phyloP scores from a whole-genome alignment of 768 basidiomycete genomes.

The Pulveroboletus sp. region DNA sequence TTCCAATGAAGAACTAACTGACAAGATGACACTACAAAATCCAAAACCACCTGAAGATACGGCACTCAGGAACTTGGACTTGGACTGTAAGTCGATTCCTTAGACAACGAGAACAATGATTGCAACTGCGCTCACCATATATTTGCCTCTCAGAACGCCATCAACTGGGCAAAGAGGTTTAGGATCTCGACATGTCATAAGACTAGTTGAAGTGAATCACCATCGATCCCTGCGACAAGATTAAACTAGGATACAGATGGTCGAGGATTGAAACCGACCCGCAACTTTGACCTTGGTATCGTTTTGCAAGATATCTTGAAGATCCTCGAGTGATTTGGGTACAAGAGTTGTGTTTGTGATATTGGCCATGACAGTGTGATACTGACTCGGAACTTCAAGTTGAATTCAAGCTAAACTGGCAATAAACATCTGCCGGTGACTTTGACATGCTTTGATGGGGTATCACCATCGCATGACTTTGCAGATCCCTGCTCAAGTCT shows the following conservation, averaged over 20 bases:
- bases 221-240: constrained; percentile 55
- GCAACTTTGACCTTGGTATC: constrained; percentile 93
- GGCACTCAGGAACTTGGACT: constrained; percentile 85
- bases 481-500: constrained; percentile 47
- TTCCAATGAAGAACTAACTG: constrained; percentile 25
- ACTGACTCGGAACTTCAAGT: background rate
- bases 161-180: constrained; percentile 56
- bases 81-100: constrained; percentile 65
- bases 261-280: constrained; percentile 46
- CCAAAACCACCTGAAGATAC: constrained; percentile 82
- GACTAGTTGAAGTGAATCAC: constrained; percentile 36
- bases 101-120: constrained; percentile 4
- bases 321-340: constrained; percentile 55
- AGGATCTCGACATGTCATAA: constrained; percentile 3
- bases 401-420: too few relatives aligned
- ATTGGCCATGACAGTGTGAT: constrained; percentile 9
- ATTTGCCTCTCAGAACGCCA: constrained; percentile 93
- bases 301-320: constrained; percentile 48
- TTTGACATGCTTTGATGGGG: constrained; percentile 5
- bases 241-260: background rate
- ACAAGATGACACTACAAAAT: constrained; percentile 94
- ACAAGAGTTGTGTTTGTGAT: constrained; percentile 26
- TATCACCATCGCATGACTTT: constrained; percentile 26
- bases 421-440: background rate
- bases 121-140: constrained; percentile 55